Evolutionary conservation across 352 stramenopile genomes (phyloP).

Genomic region (Phytopythium kandeliae): DNA sequence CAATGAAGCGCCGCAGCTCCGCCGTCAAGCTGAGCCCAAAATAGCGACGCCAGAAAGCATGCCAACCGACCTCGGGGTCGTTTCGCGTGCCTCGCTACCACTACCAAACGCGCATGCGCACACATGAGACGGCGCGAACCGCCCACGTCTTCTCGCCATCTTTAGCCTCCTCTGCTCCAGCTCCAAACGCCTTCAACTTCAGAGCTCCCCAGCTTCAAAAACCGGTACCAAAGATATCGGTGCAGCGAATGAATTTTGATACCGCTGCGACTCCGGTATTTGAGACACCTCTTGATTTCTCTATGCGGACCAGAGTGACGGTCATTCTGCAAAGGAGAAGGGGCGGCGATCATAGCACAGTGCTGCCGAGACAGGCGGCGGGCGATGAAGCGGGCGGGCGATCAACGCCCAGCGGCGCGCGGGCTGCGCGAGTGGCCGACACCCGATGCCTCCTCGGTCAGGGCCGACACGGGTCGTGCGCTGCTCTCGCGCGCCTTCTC

Average conservation of each 20-base stretch:
- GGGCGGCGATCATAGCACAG: background rate
- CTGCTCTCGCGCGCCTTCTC: slow-evolving; percentile 7
- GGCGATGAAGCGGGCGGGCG: background rate
- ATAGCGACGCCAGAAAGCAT: background rate
- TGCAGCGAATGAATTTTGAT: too few relatives aligned
- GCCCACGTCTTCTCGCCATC: background rate
- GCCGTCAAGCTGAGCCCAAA: background rate
- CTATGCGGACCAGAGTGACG: background rate
- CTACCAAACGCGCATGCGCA: background rate
- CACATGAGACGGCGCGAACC: background rate
- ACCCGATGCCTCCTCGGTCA: background rate
- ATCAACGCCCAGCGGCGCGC: background rate
- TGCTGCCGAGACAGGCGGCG: background rate
- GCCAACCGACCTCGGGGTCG: background rate
- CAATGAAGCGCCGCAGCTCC: slow-evolving; percentile 2
- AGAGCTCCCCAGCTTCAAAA: too few relatives aligned
- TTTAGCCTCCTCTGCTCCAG: too few relatives aligned
- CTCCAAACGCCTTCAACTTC: background rate
- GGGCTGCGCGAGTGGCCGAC: background rate
- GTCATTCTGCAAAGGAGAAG: background rate
- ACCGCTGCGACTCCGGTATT: background rate
- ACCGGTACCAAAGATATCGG: too few relatives aligned
- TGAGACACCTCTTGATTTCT: background rate
- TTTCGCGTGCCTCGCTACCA: background rate
- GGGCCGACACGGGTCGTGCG: background rate